These are phyloP conservation scores for Xylaria sp. DNA, from an alignment of 2,329 filamentous ascomycete genomes.

Conservation along the genomic window DNA sequence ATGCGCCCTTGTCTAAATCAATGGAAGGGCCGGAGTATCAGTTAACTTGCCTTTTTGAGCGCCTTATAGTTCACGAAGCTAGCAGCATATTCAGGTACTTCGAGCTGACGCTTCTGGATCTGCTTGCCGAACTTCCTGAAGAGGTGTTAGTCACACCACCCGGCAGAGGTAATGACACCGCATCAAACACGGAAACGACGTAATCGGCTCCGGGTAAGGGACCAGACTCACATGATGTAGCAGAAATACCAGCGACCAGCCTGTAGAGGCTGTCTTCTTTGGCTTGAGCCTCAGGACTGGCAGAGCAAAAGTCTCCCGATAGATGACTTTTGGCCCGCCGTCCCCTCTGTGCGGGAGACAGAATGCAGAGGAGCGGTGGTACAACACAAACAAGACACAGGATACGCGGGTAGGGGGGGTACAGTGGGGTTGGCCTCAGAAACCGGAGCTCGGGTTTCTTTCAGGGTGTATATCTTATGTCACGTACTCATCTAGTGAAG, in stretches of 20 bases:
- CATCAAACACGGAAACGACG: background rate
- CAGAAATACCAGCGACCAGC: conserved; percentile 31
- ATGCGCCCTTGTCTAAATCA: conserved; percentile 8
- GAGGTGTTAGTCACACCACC: conserved; percentile 26
- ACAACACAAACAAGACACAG: conserved; percentile 6
- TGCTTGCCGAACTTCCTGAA: conserved; percentile 99
- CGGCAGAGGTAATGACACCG: background rate
- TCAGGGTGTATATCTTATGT: conserved; percentile 16
- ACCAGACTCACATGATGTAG: conserved; percentile 41
- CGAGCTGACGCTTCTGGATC: conserved; percentile 97
- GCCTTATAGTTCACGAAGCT: conserved; percentile 99
- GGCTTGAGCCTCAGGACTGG: conserved; percentile 12
- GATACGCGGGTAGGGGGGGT: conserved; percentile 4
- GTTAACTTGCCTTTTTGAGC: conserved; percentile 81
- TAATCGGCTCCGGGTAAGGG: background rate
- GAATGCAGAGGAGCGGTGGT: conserved; percentile 23
- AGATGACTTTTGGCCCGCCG: conserved; percentile 10
- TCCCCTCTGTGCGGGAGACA: conserved; percentile 22
- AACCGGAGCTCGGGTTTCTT: conserved; percentile 3
- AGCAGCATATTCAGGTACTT: conserved; percentile 98
- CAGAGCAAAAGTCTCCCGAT: conserved; percentile 12
- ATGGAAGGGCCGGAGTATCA: conserved; percentile 1
- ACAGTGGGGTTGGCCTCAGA: conserved; percentile 27
- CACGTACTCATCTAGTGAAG: conserved; percentile 16
- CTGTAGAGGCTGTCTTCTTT: conserved; percentile 30